Conservation (phyloP, 768 basidiomycete species). For the Porphyrellus cyaneotinctus region DNA sequence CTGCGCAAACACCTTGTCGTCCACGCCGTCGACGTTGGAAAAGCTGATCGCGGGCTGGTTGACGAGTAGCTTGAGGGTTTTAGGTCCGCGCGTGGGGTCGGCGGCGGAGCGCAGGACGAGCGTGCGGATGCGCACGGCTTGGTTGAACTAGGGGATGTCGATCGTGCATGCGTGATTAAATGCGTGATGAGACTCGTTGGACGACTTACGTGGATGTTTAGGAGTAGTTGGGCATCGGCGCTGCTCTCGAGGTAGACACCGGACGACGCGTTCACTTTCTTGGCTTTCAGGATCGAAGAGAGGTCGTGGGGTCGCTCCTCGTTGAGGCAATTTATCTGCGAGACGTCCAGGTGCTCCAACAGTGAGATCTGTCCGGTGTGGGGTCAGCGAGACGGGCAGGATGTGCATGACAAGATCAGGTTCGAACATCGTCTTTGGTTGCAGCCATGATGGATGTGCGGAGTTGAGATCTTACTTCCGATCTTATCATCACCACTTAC, state of each 20-base stretch:
- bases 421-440: conserved; percentile 30
- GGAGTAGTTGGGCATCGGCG: conserved; percentile 66
- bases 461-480: no score
- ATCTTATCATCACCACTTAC: no score
- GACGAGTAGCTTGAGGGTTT: conserved; percentile 55
- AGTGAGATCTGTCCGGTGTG: conserved; percentile 43
- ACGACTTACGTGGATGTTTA: conserved; percentile 59
- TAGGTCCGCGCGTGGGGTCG: conserved; percentile 46
- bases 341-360: conserved; percentile 53
- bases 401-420: not conserved
- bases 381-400: conserved; percentile 4
- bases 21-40: conserved; percentile 55
- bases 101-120: conserved; percentile 46
- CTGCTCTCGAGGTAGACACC: conserved; percentile 59
- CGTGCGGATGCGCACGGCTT: conserved; percentile 59
- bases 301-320: conserved; percentile 51
- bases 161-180: no score
- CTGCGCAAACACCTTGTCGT: conserved; percentile 52
- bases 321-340: conserved; percentile 68
- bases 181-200: no score
- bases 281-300: conserved; percentile 45
- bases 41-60: conserved; percentile 63
- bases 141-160: conserved; percentile 49
- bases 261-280: conserved; percentile 40
- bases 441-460: conserved; percentile 18